phyloP scores from a whole-genome alignment of 83 land plant genomes.

The Diphasiastrum complanatum region DNA sequence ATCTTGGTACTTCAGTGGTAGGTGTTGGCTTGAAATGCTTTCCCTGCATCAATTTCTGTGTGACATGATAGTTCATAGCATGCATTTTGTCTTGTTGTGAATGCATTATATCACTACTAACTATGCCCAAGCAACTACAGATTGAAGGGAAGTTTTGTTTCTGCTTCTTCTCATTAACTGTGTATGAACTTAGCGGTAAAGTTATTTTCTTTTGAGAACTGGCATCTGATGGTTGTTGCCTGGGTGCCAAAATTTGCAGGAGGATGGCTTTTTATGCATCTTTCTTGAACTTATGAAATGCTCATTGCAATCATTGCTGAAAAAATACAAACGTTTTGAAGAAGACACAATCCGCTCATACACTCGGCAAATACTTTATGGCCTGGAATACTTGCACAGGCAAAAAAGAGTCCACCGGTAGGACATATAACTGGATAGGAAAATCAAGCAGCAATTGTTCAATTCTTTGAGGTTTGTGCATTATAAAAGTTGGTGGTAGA shows the following conservation, averaged over 20 bases:
- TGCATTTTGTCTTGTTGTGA: neutral
- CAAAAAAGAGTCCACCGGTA: constrained; percentile 43
- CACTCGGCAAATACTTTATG: constrained; percentile 45
- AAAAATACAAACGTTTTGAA: constrained; percentile 35
- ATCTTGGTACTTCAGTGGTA: constrained; percentile 38
- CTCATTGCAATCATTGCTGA: constrained; percentile 32
- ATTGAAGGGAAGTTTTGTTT: no score
- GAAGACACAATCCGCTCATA: constrained; percentile 39
- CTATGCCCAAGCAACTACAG: no score
- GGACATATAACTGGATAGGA: no score
- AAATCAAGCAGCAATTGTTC: no score
- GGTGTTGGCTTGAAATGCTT: constrained; percentile 2
- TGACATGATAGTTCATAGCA: no score
- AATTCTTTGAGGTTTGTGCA: no score
- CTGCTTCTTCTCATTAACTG: no score
- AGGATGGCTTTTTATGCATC: constrained; percentile 36
- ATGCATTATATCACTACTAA: neutral
- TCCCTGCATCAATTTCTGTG: no score
- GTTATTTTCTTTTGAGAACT: neutral
- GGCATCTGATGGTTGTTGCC: neutral
- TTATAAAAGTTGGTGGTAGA: no score
- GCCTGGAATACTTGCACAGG: constrained; percentile 40
- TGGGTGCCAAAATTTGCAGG: constrained; percentile 17
- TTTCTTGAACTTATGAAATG: constrained; percentile 48
- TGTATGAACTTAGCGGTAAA: no score